Evolutionary conservation across 495 filamentous ascomycete species (phyloP).

Genomic region (Massariosphaeria phaeospora): DNA sequence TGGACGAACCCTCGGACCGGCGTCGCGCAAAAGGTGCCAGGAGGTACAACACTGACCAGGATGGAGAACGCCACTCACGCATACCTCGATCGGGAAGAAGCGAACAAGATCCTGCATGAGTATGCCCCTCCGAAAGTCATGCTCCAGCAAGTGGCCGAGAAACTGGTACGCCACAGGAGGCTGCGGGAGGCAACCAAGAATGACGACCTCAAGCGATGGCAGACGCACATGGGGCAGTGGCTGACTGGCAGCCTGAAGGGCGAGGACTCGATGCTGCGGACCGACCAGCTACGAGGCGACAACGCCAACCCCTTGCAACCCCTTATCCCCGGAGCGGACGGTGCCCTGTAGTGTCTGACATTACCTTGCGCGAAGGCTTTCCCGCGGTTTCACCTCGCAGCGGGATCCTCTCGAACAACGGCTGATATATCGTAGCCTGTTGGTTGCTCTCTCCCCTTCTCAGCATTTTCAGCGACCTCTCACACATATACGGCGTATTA

Average conservation of each 20-base stretch:
- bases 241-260: constrained; percentile 16
- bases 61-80: constrained; percentile 38
- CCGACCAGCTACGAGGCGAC: too few relatives aligned
- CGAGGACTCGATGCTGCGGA: too few relatives aligned
- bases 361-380: too few relatives aligned
- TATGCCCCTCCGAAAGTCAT: constrained; percentile 41
- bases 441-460: too few relatives aligned
- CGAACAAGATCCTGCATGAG: constrained; percentile 23
- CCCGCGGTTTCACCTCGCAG: too few relatives aligned
- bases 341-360: too few relatives aligned
- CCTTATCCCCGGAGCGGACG: too few relatives aligned
- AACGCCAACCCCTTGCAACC: too few relatives aligned
- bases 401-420: too few relatives aligned
- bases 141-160: constrained; percentile 42
- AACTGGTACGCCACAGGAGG: constrained; percentile 39
- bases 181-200: constrained; percentile 34
- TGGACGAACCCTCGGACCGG: constrained; percentile 31
- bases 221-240: constrained; percentile 36
- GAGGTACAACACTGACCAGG: constrained; percentile 33
- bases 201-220: constrained; percentile 36
- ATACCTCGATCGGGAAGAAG: constrained; percentile 37
- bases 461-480: too few relatives aligned
- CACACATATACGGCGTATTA: too few relatives aligned
- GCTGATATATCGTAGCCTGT: too few relatives aligned
- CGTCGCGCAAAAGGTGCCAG: constrained; percentile 27